Base-by-base conservation (phyloP, 2,329 filamentous ascomycete species). In the Botrytis byssoidea region DNA sequence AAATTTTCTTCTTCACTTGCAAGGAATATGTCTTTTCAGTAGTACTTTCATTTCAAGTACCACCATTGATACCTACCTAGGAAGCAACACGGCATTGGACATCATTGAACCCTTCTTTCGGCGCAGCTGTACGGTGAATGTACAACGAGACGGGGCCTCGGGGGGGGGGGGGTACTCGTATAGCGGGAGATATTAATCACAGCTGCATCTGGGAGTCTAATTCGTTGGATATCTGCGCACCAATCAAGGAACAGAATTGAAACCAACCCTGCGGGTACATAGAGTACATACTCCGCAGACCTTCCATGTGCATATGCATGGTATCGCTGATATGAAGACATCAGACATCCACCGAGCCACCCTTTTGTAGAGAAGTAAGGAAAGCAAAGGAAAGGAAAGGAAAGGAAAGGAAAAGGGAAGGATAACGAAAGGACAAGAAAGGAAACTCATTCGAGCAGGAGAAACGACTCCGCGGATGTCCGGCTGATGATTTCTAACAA, bases 241-340 rank as follows among this genome's bases (percentile, higher is more conserved):
- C 68, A 70, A 70, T 70, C 55, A 61, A 37, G 5, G 44, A 18
- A 18, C 35, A 55, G 20, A 61, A 61, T 37, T 60, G n/a, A 61
- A 35, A 60, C 51, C n/a, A 35, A 42, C 40, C 40, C n/a, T 37
- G 37, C 20, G 35, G n/a, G 51, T 57, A 32, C 51, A 32, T 57
- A 70, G 48, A 55, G 48, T 55, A 55, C 25, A 55, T 16, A 10
- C 20, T 4, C 20, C 20, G 46, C 25, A n/a, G 55, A 46, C 55
- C 68, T 29, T 61, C 44, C 51, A 61, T 46, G 42, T 61, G 67
- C 67, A 70, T 60, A 46, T 70, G 67, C 67, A 68, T n/a, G 12
- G 29, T 48, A 68, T 40, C 46, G 48, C 35, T 68, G 48, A 42
- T 18, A 42, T 18, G 25, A 42, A 40, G 37, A n/a, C 60, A n/a